Conservation (phyloP, 306 rosid species). For the Cajanus cajan region DNA sequence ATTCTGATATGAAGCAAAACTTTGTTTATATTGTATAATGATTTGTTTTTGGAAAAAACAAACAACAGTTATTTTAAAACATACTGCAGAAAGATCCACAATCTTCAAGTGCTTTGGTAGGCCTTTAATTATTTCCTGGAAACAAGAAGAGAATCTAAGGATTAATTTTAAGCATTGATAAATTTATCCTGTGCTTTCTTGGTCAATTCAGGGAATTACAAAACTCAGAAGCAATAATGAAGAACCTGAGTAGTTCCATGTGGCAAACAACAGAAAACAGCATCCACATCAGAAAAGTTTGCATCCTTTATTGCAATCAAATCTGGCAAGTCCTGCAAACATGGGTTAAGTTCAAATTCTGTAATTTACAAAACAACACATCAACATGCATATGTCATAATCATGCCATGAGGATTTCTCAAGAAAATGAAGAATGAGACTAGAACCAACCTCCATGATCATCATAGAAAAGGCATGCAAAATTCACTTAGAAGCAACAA, state of each 20-base stretch:
- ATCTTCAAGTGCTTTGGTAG: slow-evolving; percentile 86
- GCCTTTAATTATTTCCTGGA: slow-evolving; percentile 87
- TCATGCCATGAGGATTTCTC: neutral
- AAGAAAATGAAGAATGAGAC: slow-evolving; percentile 23
- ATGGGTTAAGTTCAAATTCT: slow-evolving; percentile 17
- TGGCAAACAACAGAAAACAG: slow-evolving; percentile 94
- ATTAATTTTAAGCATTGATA: neutral
- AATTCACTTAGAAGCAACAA: neutral
- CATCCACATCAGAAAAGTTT: slow-evolving; percentile 74
- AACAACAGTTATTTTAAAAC: slow-evolving; percentile 26
- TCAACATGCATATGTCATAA: slow-evolving; percentile 3
- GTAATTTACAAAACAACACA: neutral
- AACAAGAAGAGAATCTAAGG: slow-evolving; percentile 27
- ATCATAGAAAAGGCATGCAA: neutral
- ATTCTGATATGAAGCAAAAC: slow-evolving; percentile 12
- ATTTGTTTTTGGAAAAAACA: neutral
- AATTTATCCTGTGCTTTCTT: neutral
- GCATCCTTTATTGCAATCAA: slow-evolving; percentile 90
- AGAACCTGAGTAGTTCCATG: slow-evolving; percentile 94
- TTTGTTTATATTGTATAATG: neutral
- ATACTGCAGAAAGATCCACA: slow-evolving; percentile 98
- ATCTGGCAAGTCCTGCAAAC: slow-evolving; percentile 71
- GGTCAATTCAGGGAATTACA: neutral
- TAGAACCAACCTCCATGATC: slow-evolving; percentile 12
- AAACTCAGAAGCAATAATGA: slow-evolving; percentile 6